Conservation (phyloP, 495 filamentous ascomycete genomes). For the Talaromyces ruber region DNA sequence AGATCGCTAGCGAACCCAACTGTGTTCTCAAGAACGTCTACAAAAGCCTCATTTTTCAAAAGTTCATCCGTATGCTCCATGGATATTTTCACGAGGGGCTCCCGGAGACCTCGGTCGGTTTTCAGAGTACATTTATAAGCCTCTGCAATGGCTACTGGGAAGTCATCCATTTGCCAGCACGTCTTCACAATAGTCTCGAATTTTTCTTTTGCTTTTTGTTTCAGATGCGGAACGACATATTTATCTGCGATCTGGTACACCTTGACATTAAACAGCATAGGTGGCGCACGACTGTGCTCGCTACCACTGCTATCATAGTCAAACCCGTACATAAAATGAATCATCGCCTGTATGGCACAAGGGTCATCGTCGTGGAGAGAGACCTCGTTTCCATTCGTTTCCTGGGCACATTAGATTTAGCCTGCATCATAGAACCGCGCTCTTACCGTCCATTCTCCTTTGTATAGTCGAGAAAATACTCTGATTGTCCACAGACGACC, state of each 20-base stretch:
- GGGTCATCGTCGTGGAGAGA: constrained; percentile 19
- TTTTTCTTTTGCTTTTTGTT: constrained; percentile 15
- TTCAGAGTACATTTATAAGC: no score
- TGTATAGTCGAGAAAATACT: constrained; percentile 17
- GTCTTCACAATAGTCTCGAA: constrained; percentile 17
- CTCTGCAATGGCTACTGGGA: no score
- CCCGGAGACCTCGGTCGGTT: no score
- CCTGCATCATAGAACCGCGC: not conserved
- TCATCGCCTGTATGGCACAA: constrained; percentile 22
- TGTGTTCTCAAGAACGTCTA: no score
- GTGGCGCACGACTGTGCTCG: constrained; percentile 9
- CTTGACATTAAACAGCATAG: constrained; percentile 22
- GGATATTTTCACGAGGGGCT: no score
- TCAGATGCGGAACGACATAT: constrained; percentile 25
- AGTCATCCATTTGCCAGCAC: constrained; percentile 16
- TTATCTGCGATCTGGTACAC: constrained; percentile 38
- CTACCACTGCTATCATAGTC: constrained; percentile 16
- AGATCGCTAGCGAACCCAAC: no score
- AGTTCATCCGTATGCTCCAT: no score
- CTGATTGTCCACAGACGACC: constrained; percentile 29
- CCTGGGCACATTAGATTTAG: constrained; percentile 10
- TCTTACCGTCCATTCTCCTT: constrained; percentile 20
- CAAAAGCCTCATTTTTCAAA: no score
- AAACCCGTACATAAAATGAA: constrained; percentile 23
- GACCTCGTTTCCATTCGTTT: constrained; percentile 12